Conservation (phyloP, 2,329 filamentous ascomycete genomes). For the Elsinoe perseae region DNA sequence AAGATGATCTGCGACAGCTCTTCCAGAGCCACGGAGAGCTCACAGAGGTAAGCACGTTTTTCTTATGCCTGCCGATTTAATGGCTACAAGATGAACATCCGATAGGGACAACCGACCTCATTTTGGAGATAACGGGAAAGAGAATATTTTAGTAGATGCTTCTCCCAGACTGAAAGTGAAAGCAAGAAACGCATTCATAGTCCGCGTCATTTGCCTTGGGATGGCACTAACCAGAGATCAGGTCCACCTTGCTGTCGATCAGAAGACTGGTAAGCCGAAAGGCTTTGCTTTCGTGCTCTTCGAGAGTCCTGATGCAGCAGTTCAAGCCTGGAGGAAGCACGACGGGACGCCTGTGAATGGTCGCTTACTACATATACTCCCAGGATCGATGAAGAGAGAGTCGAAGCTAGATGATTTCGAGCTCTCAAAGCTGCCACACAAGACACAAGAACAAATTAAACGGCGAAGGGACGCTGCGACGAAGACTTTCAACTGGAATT, state of each 20-base stretch:
- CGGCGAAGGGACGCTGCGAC: slow-evolving; percentile 73
- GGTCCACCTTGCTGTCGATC: slow-evolving; percentile 78
- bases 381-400: slow-evolving; percentile 73
- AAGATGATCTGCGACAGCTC: slow-evolving; percentile 64
- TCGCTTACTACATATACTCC: slow-evolving; percentile 81
- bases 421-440: slow-evolving; percentile 83
- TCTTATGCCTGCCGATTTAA: too few relatives aligned
- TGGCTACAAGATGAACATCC: slow-evolving; percentile 71
- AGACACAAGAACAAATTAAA: slow-evolving; percentile 87
- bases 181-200: background rate
- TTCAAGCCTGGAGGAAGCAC: slow-evolving; percentile 67
- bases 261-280: slow-evolving; percentile 64
- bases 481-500: slow-evolving; percentile 91
- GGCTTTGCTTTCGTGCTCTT: slow-evolving; percentile 87
- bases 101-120: slow-evolving; percentile 99
- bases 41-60: slow-evolving; percentile 67
- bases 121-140: slow-evolving; percentile 76
- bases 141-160: slow-evolving; percentile 99
- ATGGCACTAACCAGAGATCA: slow-evolving; percentile 34
- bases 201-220: background rate
- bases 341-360: slow-evolving; percentile 89
- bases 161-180: slow-evolving; percentile 50
- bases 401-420: slow-evolving; percentile 78
- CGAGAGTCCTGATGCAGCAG: slow-evolving; percentile 60
- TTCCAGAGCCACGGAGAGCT: slow-evolving; percentile 68